Base-by-base conservation (phyloP, 805 yeast species). In the Nakazawaea wyomingensis region DNA sequence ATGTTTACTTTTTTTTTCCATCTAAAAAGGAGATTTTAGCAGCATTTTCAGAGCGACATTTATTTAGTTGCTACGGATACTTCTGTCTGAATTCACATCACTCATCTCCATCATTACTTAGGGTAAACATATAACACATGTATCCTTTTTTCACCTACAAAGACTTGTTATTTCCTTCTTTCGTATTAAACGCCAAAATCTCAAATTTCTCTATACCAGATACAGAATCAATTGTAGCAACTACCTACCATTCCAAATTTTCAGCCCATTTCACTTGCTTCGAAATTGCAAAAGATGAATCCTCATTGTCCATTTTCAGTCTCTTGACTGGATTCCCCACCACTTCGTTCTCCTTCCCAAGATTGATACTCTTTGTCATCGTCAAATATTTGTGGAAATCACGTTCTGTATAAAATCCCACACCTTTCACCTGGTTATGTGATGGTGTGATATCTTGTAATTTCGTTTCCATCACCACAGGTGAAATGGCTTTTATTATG, bases 401-500 rank as follows among this genome's bases (percentile, higher is more conserved):
- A 10, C 46, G 36, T 38, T 56, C 52, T 5, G 61, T 50, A 44
- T 63, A 62, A 45, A 62, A 63, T 6, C 66, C 67, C 24, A 49
- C 37, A 16, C 40, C 46, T 13, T 37, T 41, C 5, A 8, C 14
- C 16, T 35, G 30, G 21, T 35, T 31, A 27, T 21, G 21, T n/a
- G 3, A 19, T 2, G 10, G 18, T 5, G 44, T 34, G 27, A 36
- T 34, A 13, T 37, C 33, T 19, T 29, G 32, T 18, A 37, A 19
- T 11, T 28, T 37, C 6, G 14, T 24, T 17, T 35, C 38, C 3
- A n/a, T 24, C 5, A 24, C 4, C 8, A 35, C 18, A 26, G 43
- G 61, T n/a, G 53, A 30, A 7, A 62, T 46, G 1, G 68, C 69
- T 39, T 57, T 52, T 4, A 64, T 64, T 7, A 64, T 61, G 1